phyloP scores from a whole-genome alignment of 2,329 filamentous ascomycete genomes.

The Exserohilum turcica region DNA sequence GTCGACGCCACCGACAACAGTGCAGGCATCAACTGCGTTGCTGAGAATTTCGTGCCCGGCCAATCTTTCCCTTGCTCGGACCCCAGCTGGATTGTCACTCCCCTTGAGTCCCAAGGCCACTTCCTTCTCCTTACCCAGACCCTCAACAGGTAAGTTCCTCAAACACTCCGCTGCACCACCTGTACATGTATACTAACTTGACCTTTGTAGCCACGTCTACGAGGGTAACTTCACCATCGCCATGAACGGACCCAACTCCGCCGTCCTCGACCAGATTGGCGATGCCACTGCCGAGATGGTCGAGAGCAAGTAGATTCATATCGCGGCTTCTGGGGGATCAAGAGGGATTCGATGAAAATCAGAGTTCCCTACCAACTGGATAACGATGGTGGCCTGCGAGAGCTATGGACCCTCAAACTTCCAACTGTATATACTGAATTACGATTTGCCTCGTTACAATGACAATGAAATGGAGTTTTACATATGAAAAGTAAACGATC shows the following conservation, averaged over 20 bases:
- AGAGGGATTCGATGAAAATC: no score
- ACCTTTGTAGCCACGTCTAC: neutral
- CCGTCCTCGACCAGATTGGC: slow-evolving; percentile 1
- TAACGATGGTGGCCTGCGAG: no score
- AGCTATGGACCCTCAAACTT: no score
- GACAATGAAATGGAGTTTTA: no score
- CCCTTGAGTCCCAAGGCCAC: neutral
- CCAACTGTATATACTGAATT: no score
- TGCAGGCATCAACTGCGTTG: neutral
- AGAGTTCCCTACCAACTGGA: no score
- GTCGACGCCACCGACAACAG: neutral
- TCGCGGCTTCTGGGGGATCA: no score
- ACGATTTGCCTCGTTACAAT: no score
- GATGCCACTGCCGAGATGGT: neutral
- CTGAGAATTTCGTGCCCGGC: neutral
- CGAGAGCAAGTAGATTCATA: neutral
- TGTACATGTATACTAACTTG: neutral
- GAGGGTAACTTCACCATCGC: neutral
- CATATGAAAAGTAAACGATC: no score
- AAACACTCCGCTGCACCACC: neutral
- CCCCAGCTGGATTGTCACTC: neutral
- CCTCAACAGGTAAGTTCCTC: neutral
- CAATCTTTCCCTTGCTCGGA: neutral
- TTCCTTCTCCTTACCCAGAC: neutral
- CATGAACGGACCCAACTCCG: slow-evolving; percentile 4